Percentiles rank a stretch among this genome's conserved stretches.
Evolutionary conservation across 129 eudicot genomes (phyloP).

Genomic region (Erigeron canadensis): DNA sequence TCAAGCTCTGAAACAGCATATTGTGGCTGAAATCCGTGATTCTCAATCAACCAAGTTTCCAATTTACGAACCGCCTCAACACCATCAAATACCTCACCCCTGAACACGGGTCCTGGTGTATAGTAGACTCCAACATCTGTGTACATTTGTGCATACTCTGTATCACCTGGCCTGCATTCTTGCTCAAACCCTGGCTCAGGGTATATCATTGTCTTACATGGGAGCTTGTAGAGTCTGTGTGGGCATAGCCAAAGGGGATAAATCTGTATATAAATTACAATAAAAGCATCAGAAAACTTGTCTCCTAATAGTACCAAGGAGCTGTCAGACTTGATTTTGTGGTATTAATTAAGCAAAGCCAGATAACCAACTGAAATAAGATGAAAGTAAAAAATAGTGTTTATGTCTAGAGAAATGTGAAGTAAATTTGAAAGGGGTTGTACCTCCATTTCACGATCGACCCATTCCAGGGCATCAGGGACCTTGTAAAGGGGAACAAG

Average conservation of each 20-base stretch:
- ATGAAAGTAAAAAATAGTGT: background rate
- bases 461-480: slow-evolving; percentile 91
- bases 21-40: slow-evolving; percentile 95
- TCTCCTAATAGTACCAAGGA: background rate
- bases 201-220: slow-evolving; percentile 84
- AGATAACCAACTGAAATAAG: background rate
- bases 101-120: slow-evolving; percentile 78
- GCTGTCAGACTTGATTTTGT: background rate
- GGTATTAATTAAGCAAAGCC: background rate
- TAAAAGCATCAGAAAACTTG: background rate
- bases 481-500: slow-evolving; percentile 95
- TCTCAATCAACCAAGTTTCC: slow-evolving; percentile 90
- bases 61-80: slow-evolving; percentile 59
- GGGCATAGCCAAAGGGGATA: slow-evolving; percentile 99
- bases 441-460: slow-evolving; percentile 94
- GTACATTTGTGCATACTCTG: slow-evolving; percentile 91
- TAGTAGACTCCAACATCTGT: slow-evolving; percentile 96
- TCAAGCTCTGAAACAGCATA: slow-evolving; percentile 87
- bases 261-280: slow-evolving; percentile 36
- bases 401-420: background rate
- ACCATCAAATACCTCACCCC: slow-evolving; percentile 93
- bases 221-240: slow-evolving; percentile 86
- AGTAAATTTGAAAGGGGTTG: background rate
- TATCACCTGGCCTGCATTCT: slow-evolving; percentile 84
- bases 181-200: slow-evolving; percentile 94